Evolutionary conservation across 1,139 yeast species (phyloP).

Genomic region (Geotrichum phurueaensis): DNA sequence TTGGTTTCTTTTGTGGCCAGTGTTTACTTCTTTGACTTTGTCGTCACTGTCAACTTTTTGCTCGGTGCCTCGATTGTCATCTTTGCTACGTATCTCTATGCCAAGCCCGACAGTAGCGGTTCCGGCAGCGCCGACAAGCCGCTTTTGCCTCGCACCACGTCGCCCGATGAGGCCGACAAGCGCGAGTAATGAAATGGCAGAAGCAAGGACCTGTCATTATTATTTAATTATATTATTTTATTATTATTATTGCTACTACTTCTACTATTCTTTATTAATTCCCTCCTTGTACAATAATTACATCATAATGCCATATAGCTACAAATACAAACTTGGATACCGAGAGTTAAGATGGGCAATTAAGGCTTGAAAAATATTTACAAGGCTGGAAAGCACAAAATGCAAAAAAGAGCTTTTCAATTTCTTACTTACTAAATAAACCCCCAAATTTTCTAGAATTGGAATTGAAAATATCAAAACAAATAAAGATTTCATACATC

Average conservation of each 20-base stretch:
- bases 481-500: no score
- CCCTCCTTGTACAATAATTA: no score
- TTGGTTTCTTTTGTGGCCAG: slow-evolving; percentile 38
- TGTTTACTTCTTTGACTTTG: slow-evolving; percentile 35
- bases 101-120: slow-evolving; percentile 18
- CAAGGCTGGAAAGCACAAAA: no score
- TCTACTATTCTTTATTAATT: no score
- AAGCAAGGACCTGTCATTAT: background rate
- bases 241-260: background rate
- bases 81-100: slow-evolving; percentile 37
- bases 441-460: no score
- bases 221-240: background rate
- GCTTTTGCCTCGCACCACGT: slow-evolving; percentile 8
- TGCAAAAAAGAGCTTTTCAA: no score
- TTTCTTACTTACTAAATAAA: no score
- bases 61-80: slow-evolving; percentile 38
- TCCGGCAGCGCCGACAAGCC: slow-evolving; percentile 3
- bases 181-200: slow-evolving; percentile 8
- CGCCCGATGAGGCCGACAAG: slow-evolving; percentile 9
- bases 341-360: no score
- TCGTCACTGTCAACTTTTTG: slow-evolving; percentile 34
- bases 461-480: no score
- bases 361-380: no score
- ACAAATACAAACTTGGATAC: no score
- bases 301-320: no score